Conservation (phyloP, 495 filamentous ascomycete genomes). For the Chaetomium tenue region DNA sequence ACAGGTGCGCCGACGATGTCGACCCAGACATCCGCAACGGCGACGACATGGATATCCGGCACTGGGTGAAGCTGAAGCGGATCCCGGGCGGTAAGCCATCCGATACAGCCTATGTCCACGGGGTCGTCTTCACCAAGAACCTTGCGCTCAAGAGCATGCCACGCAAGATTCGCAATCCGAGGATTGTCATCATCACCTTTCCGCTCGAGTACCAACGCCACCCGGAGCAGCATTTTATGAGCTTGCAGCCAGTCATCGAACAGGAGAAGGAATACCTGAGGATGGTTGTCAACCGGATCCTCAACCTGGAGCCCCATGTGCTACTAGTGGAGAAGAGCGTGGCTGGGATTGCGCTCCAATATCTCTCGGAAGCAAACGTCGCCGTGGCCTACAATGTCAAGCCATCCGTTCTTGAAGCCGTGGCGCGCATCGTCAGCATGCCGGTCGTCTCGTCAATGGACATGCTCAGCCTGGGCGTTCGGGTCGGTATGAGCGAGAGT, state of each 20-base stretch:
- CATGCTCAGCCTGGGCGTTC: slow-evolving; percentile 80
- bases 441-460: slow-evolving; percentile 93
- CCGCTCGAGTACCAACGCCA: slow-evolving; percentile 95
- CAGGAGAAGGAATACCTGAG: slow-evolving; percentile 94
- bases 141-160: slow-evolving; percentile 95
- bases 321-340: slow-evolving; percentile 88
- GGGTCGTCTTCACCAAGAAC: slow-evolving; percentile 96
- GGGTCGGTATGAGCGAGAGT: slow-evolving; percentile 73
- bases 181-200: slow-evolving; percentile 91
- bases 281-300: slow-evolving; percentile 90
- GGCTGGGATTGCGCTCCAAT: slow-evolving; percentile 82
- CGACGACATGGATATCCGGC: slow-evolving; percentile 97
- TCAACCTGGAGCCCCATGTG: slow-evolving; percentile 76
- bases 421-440: slow-evolving; percentile 85
- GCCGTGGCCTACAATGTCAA: slow-evolving; percentile 96
- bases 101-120: slow-evolving; percentile 92
- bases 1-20: slow-evolving; percentile 91
- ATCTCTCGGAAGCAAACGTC: slow-evolving; percentile 82
- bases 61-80: slow-evolving; percentile 97
- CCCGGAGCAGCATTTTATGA: slow-evolving; percentile 93
- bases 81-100: slow-evolving; percentile 84
- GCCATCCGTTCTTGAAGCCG: slow-evolving; percentile 87
- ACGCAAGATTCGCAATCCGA: slow-evolving; percentile 74
- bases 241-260: slow-evolving; percentile 91
- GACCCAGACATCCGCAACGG: slow-evolving; percentile 84